These are phyloP conservation scores for Crassisporium funariophilum DNA, from an alignment of 768 basidiomycete genomes.

Conservation along the genomic window DNA sequence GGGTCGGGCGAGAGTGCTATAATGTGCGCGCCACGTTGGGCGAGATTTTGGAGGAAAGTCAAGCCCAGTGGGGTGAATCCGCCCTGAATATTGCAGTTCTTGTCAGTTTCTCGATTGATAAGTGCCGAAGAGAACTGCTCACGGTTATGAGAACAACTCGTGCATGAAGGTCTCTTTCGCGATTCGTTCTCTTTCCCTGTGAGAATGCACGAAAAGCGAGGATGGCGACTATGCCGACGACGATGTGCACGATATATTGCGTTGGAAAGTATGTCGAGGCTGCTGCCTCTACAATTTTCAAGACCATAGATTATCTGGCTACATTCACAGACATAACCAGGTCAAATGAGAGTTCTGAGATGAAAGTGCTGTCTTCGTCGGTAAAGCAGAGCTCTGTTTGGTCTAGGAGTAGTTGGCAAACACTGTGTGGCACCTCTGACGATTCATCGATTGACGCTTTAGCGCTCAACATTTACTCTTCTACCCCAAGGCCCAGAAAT, in stretches of 20 bases:
- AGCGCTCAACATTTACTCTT: too few species aligned
- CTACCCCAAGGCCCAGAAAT: too few species aligned
- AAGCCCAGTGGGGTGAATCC: constrained; percentile 75
- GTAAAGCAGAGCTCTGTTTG: too few species aligned
- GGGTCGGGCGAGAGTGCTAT: constrained; percentile 71
- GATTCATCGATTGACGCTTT: too few species aligned
- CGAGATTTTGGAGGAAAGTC: constrained; percentile 65
- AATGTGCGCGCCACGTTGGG: constrained; percentile 75
- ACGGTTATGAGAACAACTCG: constrained; percentile 74
- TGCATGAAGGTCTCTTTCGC: constrained; percentile 78
- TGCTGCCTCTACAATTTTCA: constrained; percentile 27
- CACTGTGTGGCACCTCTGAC: too few species aligned
- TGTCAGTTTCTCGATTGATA: constrained; percentile 5
- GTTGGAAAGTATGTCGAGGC: constrained; percentile 49
- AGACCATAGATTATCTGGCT: too few species aligned
- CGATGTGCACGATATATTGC: constrained; percentile 57
- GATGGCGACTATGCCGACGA: constrained; percentile 43
- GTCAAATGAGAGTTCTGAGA: too few species aligned
- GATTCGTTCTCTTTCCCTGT: constrained; percentile 68
- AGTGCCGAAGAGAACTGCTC: constrained; percentile 21
- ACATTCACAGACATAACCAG: too few species aligned
- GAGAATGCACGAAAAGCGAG: constrained; percentile 58
- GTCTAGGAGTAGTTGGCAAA: too few species aligned
- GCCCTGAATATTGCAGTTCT: constrained; percentile 51
- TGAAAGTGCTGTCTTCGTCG: too few species aligned